phyloP scores from a whole-genome alignment of 257 asterid species.

The Forsythia suspensa region DNA sequence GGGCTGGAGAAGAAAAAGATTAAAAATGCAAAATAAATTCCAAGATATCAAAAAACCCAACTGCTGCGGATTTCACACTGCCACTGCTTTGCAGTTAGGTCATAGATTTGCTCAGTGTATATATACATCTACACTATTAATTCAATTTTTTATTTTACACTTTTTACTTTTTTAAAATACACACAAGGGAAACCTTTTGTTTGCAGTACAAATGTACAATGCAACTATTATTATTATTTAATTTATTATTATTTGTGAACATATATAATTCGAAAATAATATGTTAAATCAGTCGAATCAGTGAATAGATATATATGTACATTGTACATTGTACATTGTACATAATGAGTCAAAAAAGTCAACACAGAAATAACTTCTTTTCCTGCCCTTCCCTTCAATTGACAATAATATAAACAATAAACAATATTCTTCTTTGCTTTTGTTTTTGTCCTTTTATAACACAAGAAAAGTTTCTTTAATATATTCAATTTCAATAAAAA shows the following conservation, averaged over 20 bases:
- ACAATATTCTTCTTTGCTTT: background rate
- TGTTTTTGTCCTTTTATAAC: background rate
- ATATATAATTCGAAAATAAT: background rate
- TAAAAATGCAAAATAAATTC: too few species aligned
- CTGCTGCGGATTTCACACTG: constrained; percentile 21
- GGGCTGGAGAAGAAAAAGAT: background rate
- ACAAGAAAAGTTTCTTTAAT: too few species aligned
- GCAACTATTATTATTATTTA: too few species aligned
- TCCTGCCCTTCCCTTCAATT: background rate
- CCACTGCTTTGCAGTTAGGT: constrained; percentile 27
- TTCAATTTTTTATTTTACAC: too few species aligned
- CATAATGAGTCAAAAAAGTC: constrained; percentile 23
- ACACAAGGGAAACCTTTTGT: too few species aligned
- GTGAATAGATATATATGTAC: background rate
- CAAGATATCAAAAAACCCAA: too few species aligned
- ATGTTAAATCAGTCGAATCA: constrained; percentile 27
- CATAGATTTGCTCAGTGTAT: constrained; percentile 23
- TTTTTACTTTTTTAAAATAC: too few species aligned
- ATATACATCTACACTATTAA: constrained; percentile 24
- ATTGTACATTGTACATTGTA: too few species aligned
- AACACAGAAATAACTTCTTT: constrained; percentile 23
- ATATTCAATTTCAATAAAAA: too few species aligned
- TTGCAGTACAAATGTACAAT: too few species aligned
- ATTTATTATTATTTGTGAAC: background rate
- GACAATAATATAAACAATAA: background rate